Base-by-base conservation (phyloP, 768 basidiomycete genomes). In the Mycena belliarum region DNA sequence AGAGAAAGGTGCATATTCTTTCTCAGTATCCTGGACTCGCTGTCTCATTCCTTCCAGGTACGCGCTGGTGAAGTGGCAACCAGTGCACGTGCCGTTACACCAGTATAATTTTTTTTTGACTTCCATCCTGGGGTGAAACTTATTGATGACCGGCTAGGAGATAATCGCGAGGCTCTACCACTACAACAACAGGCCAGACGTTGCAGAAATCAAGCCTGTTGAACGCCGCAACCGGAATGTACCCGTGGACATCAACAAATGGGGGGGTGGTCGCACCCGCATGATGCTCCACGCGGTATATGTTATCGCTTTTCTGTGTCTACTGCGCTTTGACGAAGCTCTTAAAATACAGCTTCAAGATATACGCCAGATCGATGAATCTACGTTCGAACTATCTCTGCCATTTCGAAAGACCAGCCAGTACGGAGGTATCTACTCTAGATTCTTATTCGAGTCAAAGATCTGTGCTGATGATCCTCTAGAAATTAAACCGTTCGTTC, bases 311-410 rank as follows among this genome's bases (percentile, higher is more conserved):
- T 76, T 74, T 46, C n/a, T 70, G 0, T 76, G 73, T 46, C 44
- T 76, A 10, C 63, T 75, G 0, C 69, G 68, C 4, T 65, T 71
- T 46, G 71, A 75, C 49, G 73, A 76, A 42, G 74, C 71, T 1
- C 62, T 76, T 0, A 73, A 73, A 41, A 71, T 76, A 18, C 62
- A 69, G 35, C 25, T 61, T 5, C 63, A 72, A n/a, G 56, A 76
- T 18, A 59, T 74, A 11, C 47, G 47, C 3, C 10, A 57, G 24
- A 15, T 64, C 10, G 25, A 26, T n/a, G 55, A 52, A 2, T 35
- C 28, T 2, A 49, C 58, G 10, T 52, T 70, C 12, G 54, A 58
- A 18, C 57, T 74, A 21, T 63, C 49, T 3, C 51, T 73, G 10
- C 63, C 65, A 16, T 71, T 65, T 32, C 55, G 63, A 0, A 75